Conservation (phyloP, 1,284 basidiomycete genomes). For the Apiotrichum domesticum region DNA sequence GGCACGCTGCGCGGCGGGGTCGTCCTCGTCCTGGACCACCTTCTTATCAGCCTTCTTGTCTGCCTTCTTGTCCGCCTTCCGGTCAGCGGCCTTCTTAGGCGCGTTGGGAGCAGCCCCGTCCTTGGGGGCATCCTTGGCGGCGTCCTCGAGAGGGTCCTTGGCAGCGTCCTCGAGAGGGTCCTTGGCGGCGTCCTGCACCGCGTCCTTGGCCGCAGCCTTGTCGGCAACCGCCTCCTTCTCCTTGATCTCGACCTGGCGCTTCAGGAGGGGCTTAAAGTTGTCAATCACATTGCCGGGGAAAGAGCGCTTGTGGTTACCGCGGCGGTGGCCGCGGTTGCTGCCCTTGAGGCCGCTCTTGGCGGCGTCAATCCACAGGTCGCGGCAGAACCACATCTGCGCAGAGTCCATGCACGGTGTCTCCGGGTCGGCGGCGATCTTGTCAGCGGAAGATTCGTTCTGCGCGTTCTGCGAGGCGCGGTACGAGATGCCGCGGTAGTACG, state of each 20-base stretch:
- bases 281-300: constrained; percentile 22
- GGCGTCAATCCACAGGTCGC: constrained; percentile 82
- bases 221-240: background rate
- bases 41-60: constrained; percentile 1
- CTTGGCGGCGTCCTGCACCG: background rate
- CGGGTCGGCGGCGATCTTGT: constrained; percentile 57
- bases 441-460: constrained; percentile 60
- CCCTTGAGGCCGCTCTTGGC: constrained; percentile 62
- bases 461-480: constrained; percentile 74
- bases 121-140: background rate
- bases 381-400: constrained; percentile 90
- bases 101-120: background rate
- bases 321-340: background rate
- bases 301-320: constrained; percentile 23
- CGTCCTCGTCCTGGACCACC: constrained; percentile 19
- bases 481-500: constrained; percentile 77
- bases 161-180: too few relatives aligned
- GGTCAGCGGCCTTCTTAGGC: background rate
- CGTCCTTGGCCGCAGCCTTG: constrained; percentile 1
- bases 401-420: constrained; percentile 86
- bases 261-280: constrained; percentile 22
- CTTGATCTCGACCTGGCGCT: constrained; percentile 16
- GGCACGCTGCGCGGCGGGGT: constrained; percentile 14
- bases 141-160: background rate
- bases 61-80: background rate